phyloP scores from a whole-genome alignment of 2,329 filamentous ascomycete genomes.

The Colletotrichum sansevieriae region DNA sequence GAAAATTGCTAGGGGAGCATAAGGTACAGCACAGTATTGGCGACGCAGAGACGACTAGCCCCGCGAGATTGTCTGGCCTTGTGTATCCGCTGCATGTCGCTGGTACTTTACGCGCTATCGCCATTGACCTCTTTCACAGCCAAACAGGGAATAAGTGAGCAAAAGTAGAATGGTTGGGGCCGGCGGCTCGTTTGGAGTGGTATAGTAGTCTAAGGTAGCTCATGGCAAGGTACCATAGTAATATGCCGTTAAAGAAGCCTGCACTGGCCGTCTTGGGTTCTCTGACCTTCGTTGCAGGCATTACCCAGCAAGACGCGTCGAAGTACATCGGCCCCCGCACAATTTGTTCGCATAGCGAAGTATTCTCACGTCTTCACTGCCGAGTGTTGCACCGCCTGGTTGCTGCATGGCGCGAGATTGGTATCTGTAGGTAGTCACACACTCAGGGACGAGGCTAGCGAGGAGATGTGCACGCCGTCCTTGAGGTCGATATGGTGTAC shows the following conservation, averaged over 20 bases:
- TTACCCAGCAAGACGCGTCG: constrained; percentile 26
- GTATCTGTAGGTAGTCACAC: background rate
- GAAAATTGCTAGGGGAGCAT: constrained; percentile 33
- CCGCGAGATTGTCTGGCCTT: constrained; percentile 37
- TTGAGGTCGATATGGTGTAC: too few relatives aligned
- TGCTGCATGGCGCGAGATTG: constrained; percentile 2
- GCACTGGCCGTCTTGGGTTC: constrained; percentile 26
- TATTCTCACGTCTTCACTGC: constrained; percentile 32
- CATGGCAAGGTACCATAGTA: constrained; percentile 23
- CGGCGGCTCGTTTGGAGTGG: constrained; percentile 36
- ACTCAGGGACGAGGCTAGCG: background rate
- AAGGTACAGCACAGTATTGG: constrained; percentile 42
- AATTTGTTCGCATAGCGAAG: constrained; percentile 34
- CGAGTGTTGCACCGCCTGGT: constrained; percentile 34
- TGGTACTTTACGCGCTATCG: constrained; percentile 28
- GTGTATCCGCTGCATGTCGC: constrained; percentile 39
- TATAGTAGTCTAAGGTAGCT: background rate
- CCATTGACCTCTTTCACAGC: constrained; percentile 12
- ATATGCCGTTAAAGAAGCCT: constrained; percentile 23
- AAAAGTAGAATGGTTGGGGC: constrained; percentile 42
- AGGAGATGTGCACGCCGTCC: background rate
- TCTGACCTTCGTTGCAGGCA: constrained; percentile 35
- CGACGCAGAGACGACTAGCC: constrained; percentile 28
- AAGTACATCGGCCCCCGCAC: constrained; percentile 32
- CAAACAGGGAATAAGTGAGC: constrained; percentile 40